A percentile compares a stretch with the other conserved stretches of the same genome.
Conservation (phyloP, 768 basidiomycete species). For the Macrolepiota fuliginosa region DNA sequence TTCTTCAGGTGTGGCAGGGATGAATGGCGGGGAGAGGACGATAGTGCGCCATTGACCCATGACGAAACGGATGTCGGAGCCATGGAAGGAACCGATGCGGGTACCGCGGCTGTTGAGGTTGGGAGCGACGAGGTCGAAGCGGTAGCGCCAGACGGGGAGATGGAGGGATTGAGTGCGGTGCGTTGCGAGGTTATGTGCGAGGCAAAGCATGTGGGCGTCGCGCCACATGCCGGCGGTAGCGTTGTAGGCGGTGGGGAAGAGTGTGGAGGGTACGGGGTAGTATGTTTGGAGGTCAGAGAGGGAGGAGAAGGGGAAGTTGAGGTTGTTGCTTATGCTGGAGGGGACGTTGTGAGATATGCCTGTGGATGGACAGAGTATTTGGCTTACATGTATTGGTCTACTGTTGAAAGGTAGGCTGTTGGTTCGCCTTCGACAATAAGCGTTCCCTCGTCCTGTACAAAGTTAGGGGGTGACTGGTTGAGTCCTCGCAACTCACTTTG, state of each 20-base stretch:
- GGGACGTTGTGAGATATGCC: not conserved
- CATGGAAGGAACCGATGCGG: constrained; percentile 31
- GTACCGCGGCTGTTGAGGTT: constrained; percentile 30
- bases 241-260: constrained; percentile 30
- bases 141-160: constrained; percentile 29
- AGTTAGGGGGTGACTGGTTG: not conserved
- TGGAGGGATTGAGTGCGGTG: constrained; percentile 19
- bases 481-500: constrained; percentile 18
- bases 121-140: constrained; percentile 30
- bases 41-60: constrained; percentile 32
- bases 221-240: constrained; percentile 32
- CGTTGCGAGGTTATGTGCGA: constrained; percentile 27
- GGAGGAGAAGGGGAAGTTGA: constrained; percentile 29
- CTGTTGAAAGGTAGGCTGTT: constrained; percentile 30
- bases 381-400: constrained; percentile 24
- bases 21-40: constrained; percentile 27
- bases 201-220: constrained; percentile 33
- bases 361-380: not conserved
- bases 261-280: constrained; percentile 26
- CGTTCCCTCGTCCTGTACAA: constrained; percentile 29
- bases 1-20: constrained; percentile 26
- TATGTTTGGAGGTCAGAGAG: constrained; percentile 20
- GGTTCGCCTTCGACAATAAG: constrained; percentile 32
- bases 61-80: constrained; percentile 29
- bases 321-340: constrained; percentile 27